Conservation (phyloP, 495 filamentous ascomycete species). For the Tuber brumale region DNA sequence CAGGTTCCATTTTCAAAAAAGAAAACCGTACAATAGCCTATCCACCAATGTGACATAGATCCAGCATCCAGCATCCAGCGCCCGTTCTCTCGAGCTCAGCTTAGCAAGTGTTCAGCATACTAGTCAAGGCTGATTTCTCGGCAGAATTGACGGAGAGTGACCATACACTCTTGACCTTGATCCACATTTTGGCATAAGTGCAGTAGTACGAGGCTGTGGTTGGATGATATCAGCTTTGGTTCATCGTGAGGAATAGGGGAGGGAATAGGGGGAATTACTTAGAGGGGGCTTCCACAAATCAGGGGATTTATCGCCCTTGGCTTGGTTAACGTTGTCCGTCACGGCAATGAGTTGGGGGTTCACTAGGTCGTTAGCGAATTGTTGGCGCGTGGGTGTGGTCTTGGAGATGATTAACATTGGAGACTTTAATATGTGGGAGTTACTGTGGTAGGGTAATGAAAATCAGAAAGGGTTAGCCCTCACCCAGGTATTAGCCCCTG, state of each 20-base stretch:
- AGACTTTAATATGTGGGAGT: background rate
- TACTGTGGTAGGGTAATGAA: background rate
- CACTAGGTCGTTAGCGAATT: slow-evolving; percentile 65
- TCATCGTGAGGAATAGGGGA: background rate
- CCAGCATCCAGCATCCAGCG: background rate
- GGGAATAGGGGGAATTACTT: slow-evolving; percentile 38
- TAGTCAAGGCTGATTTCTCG: slow-evolving; percentile 57
- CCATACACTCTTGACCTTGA: slow-evolving; percentile 62
- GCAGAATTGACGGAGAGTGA: slow-evolving; percentile 52
- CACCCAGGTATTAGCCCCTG: slow-evolving; percentile 49
- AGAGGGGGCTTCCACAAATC: slow-evolving; percentile 69
- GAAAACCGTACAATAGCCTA: background rate
- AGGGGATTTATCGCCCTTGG: slow-evolving; percentile 62
- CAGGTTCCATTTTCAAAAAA: background rate
- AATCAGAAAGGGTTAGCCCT: background rate
- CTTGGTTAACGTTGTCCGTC: slow-evolving; percentile 64
- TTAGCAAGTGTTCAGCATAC: slow-evolving; percentile 59
- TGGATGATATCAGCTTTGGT: slow-evolving; percentile 10
- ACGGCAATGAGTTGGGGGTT: slow-evolving; percentile 68
- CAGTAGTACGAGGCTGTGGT: slow-evolving; percentile 56
- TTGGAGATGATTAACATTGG: slow-evolving; percentile 33
- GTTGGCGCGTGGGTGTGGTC: slow-evolving; percentile 57
- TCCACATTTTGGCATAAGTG: slow-evolving; percentile 66
- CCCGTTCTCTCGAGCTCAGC: background rate
- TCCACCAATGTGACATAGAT: background rate